These are phyloP conservation scores for Cryphonectria radicalis DNA, from an alignment of 2,329 filamentous ascomycete genomes.

Conservation along the genomic window DNA sequence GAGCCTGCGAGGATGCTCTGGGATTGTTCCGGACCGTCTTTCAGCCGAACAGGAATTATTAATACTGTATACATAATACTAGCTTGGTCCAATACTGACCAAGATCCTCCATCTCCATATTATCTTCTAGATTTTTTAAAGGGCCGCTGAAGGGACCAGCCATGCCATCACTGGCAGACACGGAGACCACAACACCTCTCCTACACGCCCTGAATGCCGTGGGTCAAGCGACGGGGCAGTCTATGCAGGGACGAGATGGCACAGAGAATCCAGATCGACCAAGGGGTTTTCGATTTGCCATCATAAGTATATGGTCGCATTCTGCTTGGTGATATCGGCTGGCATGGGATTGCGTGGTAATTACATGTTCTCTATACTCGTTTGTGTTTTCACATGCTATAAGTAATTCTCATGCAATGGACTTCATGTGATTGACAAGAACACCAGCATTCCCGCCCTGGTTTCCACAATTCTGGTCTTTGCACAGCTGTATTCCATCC, in stretches of 20 bases:
- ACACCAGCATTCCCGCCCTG: conserved; percentile 6
- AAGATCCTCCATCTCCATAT: neutral
- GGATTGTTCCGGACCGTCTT: neutral
- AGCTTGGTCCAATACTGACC: neutral
- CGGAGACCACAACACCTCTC: conserved; percentile 1
- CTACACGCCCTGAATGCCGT: neutral
- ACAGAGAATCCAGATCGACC: neutral
- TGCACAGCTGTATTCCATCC: neutral
- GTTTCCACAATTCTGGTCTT: conserved; percentile 9
- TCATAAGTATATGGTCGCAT: neutral
- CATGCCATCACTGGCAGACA: neutral
- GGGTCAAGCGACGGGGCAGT: neutral
- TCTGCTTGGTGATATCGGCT: conserved; percentile 13
- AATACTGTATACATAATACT: neutral
- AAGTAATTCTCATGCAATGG: neutral
- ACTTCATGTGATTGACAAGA: neutral
- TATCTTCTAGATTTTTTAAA: neutral
- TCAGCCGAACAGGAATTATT: neutral
- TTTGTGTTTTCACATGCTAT: no score
- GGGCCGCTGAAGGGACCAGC: no score
- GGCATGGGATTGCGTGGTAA: conserved; percentile 13
- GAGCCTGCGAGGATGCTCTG: neutral
- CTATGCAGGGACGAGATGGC: neutral
- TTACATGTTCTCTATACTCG: neutral
- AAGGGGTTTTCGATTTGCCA: conserved; percentile 5